A percentile compares a stretch with the other conserved stretches of the same genome.
phyloP scores from a whole-genome alignment of 495 filamentous ascomycete species.

The Xylaria grammica region DNA sequence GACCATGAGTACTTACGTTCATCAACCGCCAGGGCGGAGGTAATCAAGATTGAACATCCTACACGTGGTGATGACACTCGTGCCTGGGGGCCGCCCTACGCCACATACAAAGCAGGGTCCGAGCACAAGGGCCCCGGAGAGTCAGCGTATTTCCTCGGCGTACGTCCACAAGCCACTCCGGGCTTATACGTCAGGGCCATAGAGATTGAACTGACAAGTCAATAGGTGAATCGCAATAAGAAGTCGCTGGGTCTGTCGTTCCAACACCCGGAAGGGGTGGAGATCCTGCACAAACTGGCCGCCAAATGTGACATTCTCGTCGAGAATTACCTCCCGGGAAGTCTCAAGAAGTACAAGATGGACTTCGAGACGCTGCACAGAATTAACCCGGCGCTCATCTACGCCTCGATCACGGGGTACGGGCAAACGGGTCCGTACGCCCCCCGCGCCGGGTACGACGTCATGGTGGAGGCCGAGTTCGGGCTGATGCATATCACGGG shows the following conservation, averaged over 20 bases:
- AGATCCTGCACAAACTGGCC: constrained; percentile 83
- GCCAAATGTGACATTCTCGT: constrained; percentile 89
- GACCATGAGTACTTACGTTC: constrained; percentile 25
- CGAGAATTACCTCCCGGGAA: constrained; percentile 93
- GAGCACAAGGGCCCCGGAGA: constrained; percentile 78
- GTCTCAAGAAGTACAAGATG: constrained; percentile 88
- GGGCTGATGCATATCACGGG: constrained; percentile 99
- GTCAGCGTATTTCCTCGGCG: constrained; percentile 91
- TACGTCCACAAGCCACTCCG: constrained; percentile 45
- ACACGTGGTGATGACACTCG: constrained; percentile 90
- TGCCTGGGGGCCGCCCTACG: constrained; percentile 96
- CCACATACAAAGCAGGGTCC: constrained; percentile 66
- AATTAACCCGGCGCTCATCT: constrained; percentile 79
- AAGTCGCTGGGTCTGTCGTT: constrained; percentile 93
- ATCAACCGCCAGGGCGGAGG: constrained; percentile 72
- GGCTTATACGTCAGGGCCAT: neutral
- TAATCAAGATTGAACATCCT: constrained; percentile 97
- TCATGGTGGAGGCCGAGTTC: constrained; percentile 99
- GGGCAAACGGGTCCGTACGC: constrained; percentile 94
- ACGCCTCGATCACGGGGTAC: constrained; percentile 68
- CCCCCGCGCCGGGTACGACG: constrained; percentile 91
- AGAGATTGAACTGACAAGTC: constrained; percentile 14
- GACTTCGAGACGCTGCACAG: constrained; percentile 79
- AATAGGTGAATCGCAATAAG: constrained; percentile 92
- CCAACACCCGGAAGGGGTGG: constrained; percentile 77